phyloP scores from a whole-genome alignment of 2,329 filamentous ascomycete genomes.

The Mycosphaerella sp. region DNA sequence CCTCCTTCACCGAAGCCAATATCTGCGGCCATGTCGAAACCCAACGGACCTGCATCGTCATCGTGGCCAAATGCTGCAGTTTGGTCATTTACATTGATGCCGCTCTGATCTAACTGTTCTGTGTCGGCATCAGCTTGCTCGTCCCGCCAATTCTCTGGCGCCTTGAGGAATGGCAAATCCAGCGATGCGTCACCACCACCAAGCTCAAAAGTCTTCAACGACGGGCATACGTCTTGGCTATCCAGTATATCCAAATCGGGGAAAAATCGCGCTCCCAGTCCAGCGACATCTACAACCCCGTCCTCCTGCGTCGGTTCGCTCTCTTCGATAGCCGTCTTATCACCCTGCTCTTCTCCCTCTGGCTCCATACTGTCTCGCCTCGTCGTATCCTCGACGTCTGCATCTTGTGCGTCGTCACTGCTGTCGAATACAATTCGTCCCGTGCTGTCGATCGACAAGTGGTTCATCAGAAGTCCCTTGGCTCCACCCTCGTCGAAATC shows the following conservation, averaged over 20 bases:
- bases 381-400: slow-evolving; percentile 34
- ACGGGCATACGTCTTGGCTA: slow-evolving; percentile 87
- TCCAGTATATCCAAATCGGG: slow-evolving; percentile 71
- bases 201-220: slow-evolving; percentile 86
- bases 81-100: slow-evolving; percentile 42
- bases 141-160: slow-evolving; percentile 71
- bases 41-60: slow-evolving; percentile 67
- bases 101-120: slow-evolving; percentile 44
- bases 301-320: slow-evolving; percentile 45
- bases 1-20: slow-evolving; percentile 91
- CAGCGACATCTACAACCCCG: slow-evolving; percentile 70
- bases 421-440: slow-evolving; percentile 97
- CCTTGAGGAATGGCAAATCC: slow-evolving; percentile 87
- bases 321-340: slow-evolving; percentile 39
- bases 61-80: slow-evolving; percentile 49
- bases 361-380: slow-evolving; percentile 37
- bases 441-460: slow-evolving; percentile 87
- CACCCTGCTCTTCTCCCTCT: slow-evolving; percentile 40
- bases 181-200: slow-evolving; percentile 78
- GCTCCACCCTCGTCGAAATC: slow-evolving; percentile 98
- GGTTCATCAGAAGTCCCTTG: slow-evolving; percentile 89
- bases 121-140: slow-evolving; percentile 52
- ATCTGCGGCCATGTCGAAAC: slow-evolving; percentile 54
- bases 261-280: slow-evolving; percentile 76
- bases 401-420: slow-evolving; percentile 71